Conservation (phyloP, 352 stramenopile species). For the Pseudoperonospora humuli region DNA sequence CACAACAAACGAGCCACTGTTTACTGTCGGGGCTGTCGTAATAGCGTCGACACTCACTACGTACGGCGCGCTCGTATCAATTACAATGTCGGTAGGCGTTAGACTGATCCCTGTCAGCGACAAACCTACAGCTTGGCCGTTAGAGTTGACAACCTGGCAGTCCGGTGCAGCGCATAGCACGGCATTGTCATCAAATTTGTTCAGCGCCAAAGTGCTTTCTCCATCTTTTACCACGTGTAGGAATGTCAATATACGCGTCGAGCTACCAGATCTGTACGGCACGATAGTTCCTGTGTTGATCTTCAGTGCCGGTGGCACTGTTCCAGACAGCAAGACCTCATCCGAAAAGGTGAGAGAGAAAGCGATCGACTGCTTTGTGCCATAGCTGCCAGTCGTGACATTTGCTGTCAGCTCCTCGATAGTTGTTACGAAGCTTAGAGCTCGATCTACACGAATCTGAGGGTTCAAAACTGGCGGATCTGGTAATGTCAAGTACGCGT, state of each 20-base stretch:
- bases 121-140: constrained; percentile 28
- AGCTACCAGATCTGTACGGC: constrained; percentile 48
- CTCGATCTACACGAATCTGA: constrained; percentile 43
- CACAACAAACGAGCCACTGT: constrained; percentile 61
- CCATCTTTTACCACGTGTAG: constrained; percentile 54
- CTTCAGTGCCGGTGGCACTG: constrained; percentile 30
- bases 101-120: constrained; percentile 39
- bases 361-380: constrained; percentile 63
- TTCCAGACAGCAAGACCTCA: constrained; percentile 52
- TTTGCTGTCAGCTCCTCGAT: constrained; percentile 41
- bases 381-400: constrained; percentile 44
- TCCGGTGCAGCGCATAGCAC: constrained; percentile 34
- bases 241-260: constrained; percentile 48
- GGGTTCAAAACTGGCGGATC: constrained; percentile 36
- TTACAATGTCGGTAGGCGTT: constrained; percentile 38
- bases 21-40: constrained; percentile 44
- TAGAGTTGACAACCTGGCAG: constrained; percentile 70
- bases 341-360: constrained; percentile 67
- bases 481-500: constrained; percentile 49
- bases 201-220: constrained; percentile 33
- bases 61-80: constrained; percentile 49
- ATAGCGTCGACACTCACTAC: constrained; percentile 57
- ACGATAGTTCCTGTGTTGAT: constrained; percentile 55
- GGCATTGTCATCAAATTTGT: constrained; percentile 50
- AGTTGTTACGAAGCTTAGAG: constrained; percentile 32